Evolutionary conservation across 306 rosid species (phyloP).

Genomic region (Adenanthera pavonina): DNA sequence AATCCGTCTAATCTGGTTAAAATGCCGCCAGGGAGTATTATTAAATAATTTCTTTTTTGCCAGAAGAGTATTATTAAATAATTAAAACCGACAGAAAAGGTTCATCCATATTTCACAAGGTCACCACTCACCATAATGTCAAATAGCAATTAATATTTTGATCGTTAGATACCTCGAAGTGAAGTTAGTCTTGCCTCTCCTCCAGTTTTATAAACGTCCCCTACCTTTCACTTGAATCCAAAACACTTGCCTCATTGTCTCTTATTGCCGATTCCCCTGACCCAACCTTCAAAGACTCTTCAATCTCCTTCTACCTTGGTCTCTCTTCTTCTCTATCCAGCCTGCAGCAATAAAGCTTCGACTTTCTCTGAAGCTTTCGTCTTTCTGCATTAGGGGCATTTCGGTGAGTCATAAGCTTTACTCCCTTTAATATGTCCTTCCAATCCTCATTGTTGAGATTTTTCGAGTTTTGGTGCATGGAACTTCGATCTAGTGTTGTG

Average conservation of each 20-base stretch:
- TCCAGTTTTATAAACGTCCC: neutral
- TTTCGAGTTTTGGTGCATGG: neutral
- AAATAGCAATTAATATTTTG: too few species aligned
- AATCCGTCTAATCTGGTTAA: too few species aligned
- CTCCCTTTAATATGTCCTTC: neutral
- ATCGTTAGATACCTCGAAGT: too few species aligned
- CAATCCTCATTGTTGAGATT: neutral
- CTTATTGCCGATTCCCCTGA: neutral
- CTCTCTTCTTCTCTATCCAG: neutral
- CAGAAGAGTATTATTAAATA: too few species aligned
- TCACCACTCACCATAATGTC: too few species aligned
- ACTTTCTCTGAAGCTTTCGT: neutral
- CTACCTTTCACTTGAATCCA: neutral
- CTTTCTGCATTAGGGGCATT: slow-evolving; percentile 11
- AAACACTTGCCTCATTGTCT: neutral
- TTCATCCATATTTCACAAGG: too few species aligned
- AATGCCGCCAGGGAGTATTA: too few species aligned
- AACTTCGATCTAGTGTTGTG: neutral
- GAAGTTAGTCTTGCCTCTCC: neutral
- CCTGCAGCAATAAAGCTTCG: neutral
- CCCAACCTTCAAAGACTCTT: neutral
- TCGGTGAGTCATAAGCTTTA: neutral
- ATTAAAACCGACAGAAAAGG: too few species aligned
- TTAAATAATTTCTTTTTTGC: too few species aligned
- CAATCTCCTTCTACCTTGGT: neutral